phyloP scores from a whole-genome alignment of 176 grass and related monocot species.

The Oryza glumipatula region DNA sequence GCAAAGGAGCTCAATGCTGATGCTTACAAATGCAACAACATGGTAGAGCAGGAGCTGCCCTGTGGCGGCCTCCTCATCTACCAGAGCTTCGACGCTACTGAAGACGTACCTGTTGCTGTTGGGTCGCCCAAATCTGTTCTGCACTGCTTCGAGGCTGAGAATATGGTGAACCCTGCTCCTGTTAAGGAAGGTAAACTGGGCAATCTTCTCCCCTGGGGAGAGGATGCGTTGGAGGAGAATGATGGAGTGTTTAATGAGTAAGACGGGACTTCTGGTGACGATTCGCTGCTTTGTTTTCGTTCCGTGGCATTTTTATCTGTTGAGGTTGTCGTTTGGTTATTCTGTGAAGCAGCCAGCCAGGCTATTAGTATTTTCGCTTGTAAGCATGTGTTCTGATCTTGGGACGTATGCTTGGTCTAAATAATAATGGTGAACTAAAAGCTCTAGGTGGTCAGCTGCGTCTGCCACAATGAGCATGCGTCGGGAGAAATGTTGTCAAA shows the following conservation, averaged over 20 bases:
- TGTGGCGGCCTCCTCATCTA: slow-evolving; percentile 53
- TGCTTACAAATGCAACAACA: slow-evolving; percentile 51
- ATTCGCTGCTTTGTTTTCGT: slow-evolving; percentile 17
- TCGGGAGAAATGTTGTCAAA: slow-evolving; percentile 33
- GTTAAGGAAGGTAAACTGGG: slow-evolving; percentile 44
- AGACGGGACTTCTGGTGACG: slow-evolving; percentile 35
- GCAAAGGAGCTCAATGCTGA: slow-evolving; percentile 48
- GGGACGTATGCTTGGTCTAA: slow-evolving; percentile 18
- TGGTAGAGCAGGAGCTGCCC: slow-evolving; percentile 56
- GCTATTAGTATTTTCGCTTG: slow-evolving; percentile 34
- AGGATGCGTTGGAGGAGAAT: slow-evolving; percentile 44
- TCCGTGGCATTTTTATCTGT: background rate
- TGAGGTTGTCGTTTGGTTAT: slow-evolving; percentile 52
- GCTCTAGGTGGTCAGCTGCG: slow-evolving; percentile 75
- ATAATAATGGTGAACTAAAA: slow-evolving; percentile 31
- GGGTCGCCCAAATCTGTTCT: slow-evolving; percentile 59
- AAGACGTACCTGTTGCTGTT: background rate
- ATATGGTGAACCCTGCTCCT: slow-evolving; percentile 8
- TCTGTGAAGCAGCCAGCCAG: slow-evolving; percentile 81
- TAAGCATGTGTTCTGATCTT: slow-evolving; percentile 29
- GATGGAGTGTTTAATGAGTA: slow-evolving; percentile 39
- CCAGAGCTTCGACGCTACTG: slow-evolving; percentile 55
- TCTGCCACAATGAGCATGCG: slow-evolving; percentile 74
- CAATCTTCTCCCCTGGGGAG: slow-evolving; percentile 40
- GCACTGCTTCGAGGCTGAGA: slow-evolving; percentile 45